Evolutionary conservation across 305 asterid species (phyloP), one percentile per base, ranked within the genome.

Genomic region (Solanum hybrid): DNA sequence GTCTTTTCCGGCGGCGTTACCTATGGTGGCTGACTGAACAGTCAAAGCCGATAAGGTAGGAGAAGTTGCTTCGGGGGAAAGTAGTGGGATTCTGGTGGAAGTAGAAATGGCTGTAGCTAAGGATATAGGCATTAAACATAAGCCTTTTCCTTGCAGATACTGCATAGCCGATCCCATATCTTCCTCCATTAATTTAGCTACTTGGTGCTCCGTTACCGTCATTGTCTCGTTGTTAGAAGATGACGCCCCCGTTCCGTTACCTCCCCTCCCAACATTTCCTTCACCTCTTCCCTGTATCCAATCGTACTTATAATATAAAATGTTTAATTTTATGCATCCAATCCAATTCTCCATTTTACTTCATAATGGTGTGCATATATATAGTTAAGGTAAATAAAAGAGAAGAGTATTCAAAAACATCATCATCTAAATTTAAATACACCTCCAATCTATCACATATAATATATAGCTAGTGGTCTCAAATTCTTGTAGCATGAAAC

Each of bases 81-180:
- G 93, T 7, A 90, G 90, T 17, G 91, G 31, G 89, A 81, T 82
- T 87, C 97, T 92, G 26, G 96, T 92, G 90, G 97, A 91, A 87
- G 98, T 94, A 89, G 99, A 97, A 75, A 97, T 96, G 31, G 97
- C 96, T 38, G 98, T 93, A 37, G 98, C 98, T 36, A 97, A 93
- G 4, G 99, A 97, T 20, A 97, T 95, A 45, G 99, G 99, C 98
- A 97, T 96, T 26, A 97, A 96, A 91, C 98, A 97, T 1, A 97
- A 95, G n/a, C 99, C 99, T 90, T 97, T 97, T 6, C 99, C 98
- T 86, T 96, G 99, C 10, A 97, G 98, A 87, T 97, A 97, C 84
- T 97, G 99, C 98, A 97, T 97, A 77, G 99, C 99, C 7, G 99
- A 94, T 0, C 99, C 98, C 98, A 97, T 96, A 87, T 97, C 98